A percentile compares a stretch with the other conserved stretches of the same genome.
Conservation (phyloP, 176 grass and related monocot species). For the Cymbopogon citratus region DNA sequence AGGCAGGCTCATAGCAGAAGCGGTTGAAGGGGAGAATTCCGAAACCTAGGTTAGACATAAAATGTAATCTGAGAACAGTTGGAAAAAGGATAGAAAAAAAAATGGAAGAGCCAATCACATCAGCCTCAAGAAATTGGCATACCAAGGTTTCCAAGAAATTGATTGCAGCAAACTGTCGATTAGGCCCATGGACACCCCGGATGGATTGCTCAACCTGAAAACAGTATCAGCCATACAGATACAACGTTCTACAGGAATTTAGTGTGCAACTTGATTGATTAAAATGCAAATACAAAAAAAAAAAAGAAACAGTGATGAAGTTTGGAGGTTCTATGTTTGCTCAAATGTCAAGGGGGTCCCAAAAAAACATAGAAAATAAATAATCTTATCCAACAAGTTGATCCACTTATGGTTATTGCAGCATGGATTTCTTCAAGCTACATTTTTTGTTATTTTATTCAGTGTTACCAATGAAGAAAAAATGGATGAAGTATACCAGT, state of each 20-base stretch:
- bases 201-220: slow-evolving; percentile 94
- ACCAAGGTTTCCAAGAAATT: slow-evolving; percentile 90
- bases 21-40: slow-evolving; percentile 91
- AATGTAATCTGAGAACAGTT: slow-evolving; percentile 8
- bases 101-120: background rate
- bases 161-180: slow-evolving; percentile 65
- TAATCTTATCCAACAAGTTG: background rate
- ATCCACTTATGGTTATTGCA: background rate
- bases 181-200: slow-evolving; percentile 53
- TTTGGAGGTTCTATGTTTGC: background rate
- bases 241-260: slow-evolving; percentile 8
- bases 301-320: background rate
- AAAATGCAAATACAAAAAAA: slow-evolving; percentile 1
- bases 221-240: slow-evolving; percentile 28
- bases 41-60: slow-evolving; percentile 59
- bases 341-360: background rate
- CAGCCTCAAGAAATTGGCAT: slow-evolving; percentile 22
- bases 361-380: background rate
- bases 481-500: background rate
- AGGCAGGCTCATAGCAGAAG: slow-evolving; percentile 84
- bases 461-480: background rate
- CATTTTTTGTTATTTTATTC: background rate
- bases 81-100: background rate
- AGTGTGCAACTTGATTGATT: background rate
- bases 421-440: background rate